Conservation (phyloP, 1,284 basidiomycete species). For the Puccinia brachypodii region DNA sequence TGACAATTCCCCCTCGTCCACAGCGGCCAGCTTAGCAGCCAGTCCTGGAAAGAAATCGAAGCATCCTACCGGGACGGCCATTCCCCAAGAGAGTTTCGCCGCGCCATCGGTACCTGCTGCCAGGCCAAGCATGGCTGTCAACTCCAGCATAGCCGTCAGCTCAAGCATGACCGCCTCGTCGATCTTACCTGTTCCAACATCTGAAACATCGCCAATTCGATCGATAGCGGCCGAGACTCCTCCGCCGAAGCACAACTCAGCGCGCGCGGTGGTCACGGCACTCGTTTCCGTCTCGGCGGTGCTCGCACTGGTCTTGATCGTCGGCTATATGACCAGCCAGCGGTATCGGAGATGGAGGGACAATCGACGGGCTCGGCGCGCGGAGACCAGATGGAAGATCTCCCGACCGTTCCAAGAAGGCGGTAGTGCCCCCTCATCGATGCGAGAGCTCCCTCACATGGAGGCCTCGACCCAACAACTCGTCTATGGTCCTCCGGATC, state of each 20-base stretch:
- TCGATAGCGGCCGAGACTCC: not conserved
- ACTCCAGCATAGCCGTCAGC: not conserved
- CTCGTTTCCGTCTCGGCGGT: not conserved
- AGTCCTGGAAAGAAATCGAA: constrained; percentile 3
- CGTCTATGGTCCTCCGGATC: not conserved
- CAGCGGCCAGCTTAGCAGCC: not conserved
- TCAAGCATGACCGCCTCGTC: not conserved
- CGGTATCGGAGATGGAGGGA: not conserved
- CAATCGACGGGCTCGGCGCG: not conserved
- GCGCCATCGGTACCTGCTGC: not conserved
- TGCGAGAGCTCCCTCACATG: not conserved
- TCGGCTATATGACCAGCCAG: constrained; percentile 1
- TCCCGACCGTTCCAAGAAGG: not conserved
- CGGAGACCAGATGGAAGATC: constrained; percentile 16
- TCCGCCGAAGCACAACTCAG: constrained; percentile 2
- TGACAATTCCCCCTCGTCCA: not conserved
- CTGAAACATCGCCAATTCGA: not conserved
- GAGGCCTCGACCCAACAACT: not conserved
- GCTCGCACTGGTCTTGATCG: not conserved
- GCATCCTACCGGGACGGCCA: not conserved
- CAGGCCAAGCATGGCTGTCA: not conserved
- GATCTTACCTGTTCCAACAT: not conserved
- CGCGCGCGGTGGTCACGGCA: not conserved
- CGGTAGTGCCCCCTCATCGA: not conserved
- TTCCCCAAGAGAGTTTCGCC: not conserved